Conservation (phyloP, 495 filamentous ascomycete species). For the Cercophora newfieldiana region DNA sequence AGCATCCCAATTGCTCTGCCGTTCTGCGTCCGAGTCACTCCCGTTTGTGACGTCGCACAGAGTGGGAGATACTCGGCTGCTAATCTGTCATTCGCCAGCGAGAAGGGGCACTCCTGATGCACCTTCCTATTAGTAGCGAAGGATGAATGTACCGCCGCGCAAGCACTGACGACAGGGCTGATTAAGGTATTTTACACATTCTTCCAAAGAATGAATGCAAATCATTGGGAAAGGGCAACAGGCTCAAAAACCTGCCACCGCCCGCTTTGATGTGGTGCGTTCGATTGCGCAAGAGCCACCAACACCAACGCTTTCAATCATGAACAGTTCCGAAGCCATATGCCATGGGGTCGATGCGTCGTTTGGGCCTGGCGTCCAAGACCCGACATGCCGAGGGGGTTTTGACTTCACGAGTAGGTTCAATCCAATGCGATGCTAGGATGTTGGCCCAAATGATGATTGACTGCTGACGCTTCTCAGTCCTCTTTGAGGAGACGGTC, state of each 20-base stretch:
- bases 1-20: too few species aligned
- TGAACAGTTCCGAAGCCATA: not conserved
- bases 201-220: not conserved
- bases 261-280: not conserved
- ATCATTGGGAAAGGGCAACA: not conserved
- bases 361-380: not conserved
- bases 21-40: too few species aligned
- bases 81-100: too few species aligned
- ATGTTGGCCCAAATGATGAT: not conserved
- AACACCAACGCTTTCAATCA: not conserved
- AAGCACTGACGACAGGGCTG: too few species aligned
- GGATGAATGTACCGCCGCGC: too few species aligned
- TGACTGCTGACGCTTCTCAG: not conserved
- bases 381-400: not conserved
- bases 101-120: too few species aligned
- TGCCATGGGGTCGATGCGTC: not conserved
- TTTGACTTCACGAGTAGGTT: slow-evolving; percentile 5
- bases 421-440: not conserved
- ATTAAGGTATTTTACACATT: too few species aligned
- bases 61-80: too few species aligned
- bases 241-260: not conserved
- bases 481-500: not conserved
- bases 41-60: too few species aligned
- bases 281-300: too few species aligned
- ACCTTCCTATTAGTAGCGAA: too few species aligned